Evolutionary conservation across 805 yeast genomes (phyloP).

Genomic region (Schizosaccharomyces lindneri): DNA sequence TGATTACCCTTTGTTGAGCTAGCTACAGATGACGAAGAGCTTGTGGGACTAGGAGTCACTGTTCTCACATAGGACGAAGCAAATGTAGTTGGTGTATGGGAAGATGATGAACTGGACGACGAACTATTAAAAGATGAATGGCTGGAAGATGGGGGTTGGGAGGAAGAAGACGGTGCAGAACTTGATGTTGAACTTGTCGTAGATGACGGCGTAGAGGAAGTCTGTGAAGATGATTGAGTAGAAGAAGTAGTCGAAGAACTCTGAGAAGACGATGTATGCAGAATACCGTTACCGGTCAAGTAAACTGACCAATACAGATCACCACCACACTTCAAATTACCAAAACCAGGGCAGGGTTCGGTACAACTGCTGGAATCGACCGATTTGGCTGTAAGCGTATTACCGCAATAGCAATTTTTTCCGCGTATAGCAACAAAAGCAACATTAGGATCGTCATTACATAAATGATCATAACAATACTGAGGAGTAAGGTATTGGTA

Average conservation of each 20-base stretch:
- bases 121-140: background rate
- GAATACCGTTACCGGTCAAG: background rate
- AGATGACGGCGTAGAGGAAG: background rate
- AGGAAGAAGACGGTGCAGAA: background rate
- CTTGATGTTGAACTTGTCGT: background rate
- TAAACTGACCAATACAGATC: background rate
- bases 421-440: background rate
- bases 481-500: background rate
- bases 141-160: background rate
- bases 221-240: background rate
- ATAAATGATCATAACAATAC: background rate
- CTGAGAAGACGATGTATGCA: background rate
- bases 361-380: background rate
- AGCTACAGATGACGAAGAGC: background rate
- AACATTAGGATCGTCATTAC: background rate
- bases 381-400: background rate
- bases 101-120: background rate
- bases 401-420: background rate
- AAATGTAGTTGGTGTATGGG: background rate
- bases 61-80: no score
- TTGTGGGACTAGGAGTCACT: no score
- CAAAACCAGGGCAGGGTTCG: background rate
- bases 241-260: background rate
- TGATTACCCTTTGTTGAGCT: background rate
- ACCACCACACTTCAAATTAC: background rate